Percentiles rank a stretch among this genome's conserved stretches.
phyloP scores from a whole-genome alignment of 352 stramenopile genomes.

The Pythium angustatum region DNA sequence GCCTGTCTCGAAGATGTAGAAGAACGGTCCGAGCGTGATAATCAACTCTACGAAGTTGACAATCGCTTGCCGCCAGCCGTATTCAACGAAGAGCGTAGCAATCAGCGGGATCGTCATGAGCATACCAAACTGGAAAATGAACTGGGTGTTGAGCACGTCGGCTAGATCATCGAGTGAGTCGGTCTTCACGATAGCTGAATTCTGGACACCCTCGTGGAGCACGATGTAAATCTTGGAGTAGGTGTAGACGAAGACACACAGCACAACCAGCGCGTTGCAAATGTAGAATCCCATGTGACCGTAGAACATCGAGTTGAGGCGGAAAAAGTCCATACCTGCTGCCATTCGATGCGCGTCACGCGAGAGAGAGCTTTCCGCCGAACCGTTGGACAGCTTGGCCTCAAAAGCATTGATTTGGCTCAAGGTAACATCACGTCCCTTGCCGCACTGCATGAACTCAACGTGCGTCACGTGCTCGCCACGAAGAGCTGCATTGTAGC shows the following conservation, averaged over 20 bases:
- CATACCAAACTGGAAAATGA: slow-evolving; percentile 90
- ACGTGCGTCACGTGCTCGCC: slow-evolving; percentile 78
- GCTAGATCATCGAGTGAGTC: slow-evolving; percentile 70
- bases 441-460: slow-evolving; percentile 89
- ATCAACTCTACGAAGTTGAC: slow-evolving; percentile 82
- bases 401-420: slow-evolving; percentile 89
- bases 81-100: slow-evolving; percentile 80
- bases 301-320: slow-evolving; percentile 90
- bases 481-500: slow-evolving; percentile 81
- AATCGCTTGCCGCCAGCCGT: slow-evolving; percentile 79
- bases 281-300: slow-evolving; percentile 90
- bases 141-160: slow-evolving; percentile 82
- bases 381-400: slow-evolving; percentile 83
- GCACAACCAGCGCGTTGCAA: slow-evolving; percentile 75
- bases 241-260: slow-evolving; percentile 80
- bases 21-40: slow-evolving; percentile 80
- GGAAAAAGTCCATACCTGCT: slow-evolving; percentile 86
- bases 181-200: slow-evolving; percentile 77
- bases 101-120: slow-evolving; percentile 87
- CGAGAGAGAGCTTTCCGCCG: slow-evolving; percentile 76
- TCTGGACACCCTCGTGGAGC: slow-evolving; percentile 72
- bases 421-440: slow-evolving; percentile 86
- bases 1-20: slow-evolving; percentile 88
- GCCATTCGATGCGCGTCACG: slow-evolving; percentile 84
- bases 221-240: slow-evolving; percentile 88